Conservation (phyloP, 2,329 filamentous ascomycete species). For the Podosphaera aphanis region DNA sequence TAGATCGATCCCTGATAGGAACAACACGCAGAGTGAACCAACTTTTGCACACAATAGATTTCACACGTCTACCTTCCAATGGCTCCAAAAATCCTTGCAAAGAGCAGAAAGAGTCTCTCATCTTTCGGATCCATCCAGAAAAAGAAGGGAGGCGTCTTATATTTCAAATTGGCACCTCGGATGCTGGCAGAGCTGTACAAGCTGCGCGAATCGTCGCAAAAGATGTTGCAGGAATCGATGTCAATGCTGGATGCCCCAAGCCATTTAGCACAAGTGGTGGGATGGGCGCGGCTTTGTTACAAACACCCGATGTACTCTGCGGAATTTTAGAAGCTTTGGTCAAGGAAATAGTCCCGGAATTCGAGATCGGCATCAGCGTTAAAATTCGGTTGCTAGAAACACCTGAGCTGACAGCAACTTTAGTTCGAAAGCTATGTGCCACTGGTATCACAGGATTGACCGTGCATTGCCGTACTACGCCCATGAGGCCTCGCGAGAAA, state of each 20-base stretch:
- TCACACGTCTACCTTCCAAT: conserved; percentile 52
- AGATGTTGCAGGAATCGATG: conserved; percentile 83
- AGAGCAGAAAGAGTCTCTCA: conserved; percentile 38
- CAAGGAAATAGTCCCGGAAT: conserved; percentile 48
- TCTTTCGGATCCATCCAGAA: conserved; percentile 64
- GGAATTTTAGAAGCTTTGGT: conserved; percentile 70
- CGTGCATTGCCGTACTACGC: conserved; percentile 84
- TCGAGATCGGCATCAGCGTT: conserved; percentile 81
- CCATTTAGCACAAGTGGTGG: conserved; percentile 82
- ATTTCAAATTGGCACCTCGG: conserved; percentile 79
- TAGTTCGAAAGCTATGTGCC: conserved; percentile 55
- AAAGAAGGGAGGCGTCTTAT: conserved; percentile 55
- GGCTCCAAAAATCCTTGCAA: conserved; percentile 32
- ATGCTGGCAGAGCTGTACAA: conserved; percentile 59
- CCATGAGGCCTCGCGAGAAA: conserved; percentile 75
- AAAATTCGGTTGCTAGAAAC: conserved; percentile 81
- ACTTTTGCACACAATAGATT: conserved; percentile 60
- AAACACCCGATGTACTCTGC: conserved; percentile 61
- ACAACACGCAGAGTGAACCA: conserved; percentile 57
- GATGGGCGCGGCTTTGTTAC: conserved; percentile 83
- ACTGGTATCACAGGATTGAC: conserved; percentile 87
- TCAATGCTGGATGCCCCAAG: conserved; percentile 96
- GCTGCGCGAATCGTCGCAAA: conserved; percentile 64
- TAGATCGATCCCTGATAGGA: conserved; percentile 80
- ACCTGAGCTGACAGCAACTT: conserved; percentile 45